Evolutionary conservation across 2,329 filamentous ascomycete genomes (phyloP).

Genomic region (Penicillium thymicola): DNA sequence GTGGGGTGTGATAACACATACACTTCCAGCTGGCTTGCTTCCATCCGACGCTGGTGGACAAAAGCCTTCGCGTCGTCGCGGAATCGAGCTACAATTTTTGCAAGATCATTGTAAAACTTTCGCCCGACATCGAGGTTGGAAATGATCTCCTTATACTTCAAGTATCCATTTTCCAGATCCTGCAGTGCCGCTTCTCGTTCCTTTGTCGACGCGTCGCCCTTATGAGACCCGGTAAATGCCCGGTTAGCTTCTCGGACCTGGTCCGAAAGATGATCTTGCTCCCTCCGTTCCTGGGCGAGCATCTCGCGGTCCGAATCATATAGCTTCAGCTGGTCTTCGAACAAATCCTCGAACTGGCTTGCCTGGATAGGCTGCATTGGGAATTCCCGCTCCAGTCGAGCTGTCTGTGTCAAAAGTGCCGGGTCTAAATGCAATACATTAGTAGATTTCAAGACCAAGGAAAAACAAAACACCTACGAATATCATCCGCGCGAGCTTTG

Average conservation of each 20-base stretch:
- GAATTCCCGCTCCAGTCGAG: constrained; percentile 79
- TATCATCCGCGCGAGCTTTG: constrained; percentile 81
- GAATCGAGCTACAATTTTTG: constrained; percentile 80
- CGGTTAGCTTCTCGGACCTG: constrained; percentile 73
- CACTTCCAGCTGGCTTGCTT: constrained; percentile 76
- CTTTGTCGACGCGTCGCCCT: constrained; percentile 62
- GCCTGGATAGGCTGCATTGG: constrained; percentile 81
- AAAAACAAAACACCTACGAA: constrained; percentile 53
- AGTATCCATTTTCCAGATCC: constrained; percentile 82
- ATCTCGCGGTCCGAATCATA: constrained; percentile 77
- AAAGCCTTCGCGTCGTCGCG: constrained; percentile 76
- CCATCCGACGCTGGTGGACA: constrained; percentile 73
- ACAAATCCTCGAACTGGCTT: constrained; percentile 87
- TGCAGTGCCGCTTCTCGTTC: constrained; percentile 87
- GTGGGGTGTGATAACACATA: constrained; percentile 42
- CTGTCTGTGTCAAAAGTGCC: constrained; percentile 77
- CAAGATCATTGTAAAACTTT: constrained; percentile 96
- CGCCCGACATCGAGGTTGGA: constrained; percentile 85
- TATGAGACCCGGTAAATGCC: constrained; percentile 70
- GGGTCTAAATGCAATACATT: constrained; percentile 47
- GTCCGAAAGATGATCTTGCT: constrained; percentile 69
- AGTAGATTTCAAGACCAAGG: background rate
- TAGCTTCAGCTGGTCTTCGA: constrained; percentile 73
- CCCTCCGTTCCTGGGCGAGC: constrained; percentile 66
- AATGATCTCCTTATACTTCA: constrained; percentile 95